Evolutionary conservation across 78 protist species (phyloP).

Genomic region (Ministeria vibrans): DNA sequence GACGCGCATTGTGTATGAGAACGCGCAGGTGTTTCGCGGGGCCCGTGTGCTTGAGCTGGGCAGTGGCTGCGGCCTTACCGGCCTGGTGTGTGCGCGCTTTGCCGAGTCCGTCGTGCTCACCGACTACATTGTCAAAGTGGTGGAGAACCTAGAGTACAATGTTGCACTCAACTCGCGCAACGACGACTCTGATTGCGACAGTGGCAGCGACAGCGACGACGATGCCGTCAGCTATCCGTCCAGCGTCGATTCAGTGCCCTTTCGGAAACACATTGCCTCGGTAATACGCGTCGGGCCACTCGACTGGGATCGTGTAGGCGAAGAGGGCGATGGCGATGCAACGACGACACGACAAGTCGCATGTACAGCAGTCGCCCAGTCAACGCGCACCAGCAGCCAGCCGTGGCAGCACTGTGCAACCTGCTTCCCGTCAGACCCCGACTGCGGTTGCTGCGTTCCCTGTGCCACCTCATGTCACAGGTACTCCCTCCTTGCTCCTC

Average conservation of each 20-base stretch:
- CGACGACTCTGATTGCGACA: background rate
- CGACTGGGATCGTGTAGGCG: constrained; percentile 7
- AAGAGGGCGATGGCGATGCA: too few species aligned
- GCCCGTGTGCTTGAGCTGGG: constrained; percentile 57
- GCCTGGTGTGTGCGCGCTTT: constrained; percentile 56
- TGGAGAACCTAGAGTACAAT: constrained; percentile 59
- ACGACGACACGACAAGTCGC: background rate
- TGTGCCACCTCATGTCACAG: background rate
- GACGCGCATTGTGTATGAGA: constrained; percentile 54
- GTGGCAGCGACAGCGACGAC: background rate
- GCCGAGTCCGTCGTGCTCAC: constrained; percentile 46
- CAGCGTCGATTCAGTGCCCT: too few species aligned
- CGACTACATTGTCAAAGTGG: constrained; percentile 51
- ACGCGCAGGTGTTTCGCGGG: constrained; percentile 39
- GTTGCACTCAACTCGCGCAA: constrained; percentile 33
- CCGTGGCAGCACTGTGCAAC: background rate
- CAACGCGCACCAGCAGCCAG: background rate
- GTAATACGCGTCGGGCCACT: too few species aligned
- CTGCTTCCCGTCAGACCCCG: background rate
- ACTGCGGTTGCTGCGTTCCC: background rate
- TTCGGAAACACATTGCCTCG: too few species aligned
- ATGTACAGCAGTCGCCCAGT: background rate
- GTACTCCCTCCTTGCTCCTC: too few species aligned
- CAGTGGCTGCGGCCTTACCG: constrained; percentile 67
- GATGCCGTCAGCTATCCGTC: background rate